Base-by-base conservation (phyloP, 768 basidiomycete species). In the Amanita rimosa region DNA sequence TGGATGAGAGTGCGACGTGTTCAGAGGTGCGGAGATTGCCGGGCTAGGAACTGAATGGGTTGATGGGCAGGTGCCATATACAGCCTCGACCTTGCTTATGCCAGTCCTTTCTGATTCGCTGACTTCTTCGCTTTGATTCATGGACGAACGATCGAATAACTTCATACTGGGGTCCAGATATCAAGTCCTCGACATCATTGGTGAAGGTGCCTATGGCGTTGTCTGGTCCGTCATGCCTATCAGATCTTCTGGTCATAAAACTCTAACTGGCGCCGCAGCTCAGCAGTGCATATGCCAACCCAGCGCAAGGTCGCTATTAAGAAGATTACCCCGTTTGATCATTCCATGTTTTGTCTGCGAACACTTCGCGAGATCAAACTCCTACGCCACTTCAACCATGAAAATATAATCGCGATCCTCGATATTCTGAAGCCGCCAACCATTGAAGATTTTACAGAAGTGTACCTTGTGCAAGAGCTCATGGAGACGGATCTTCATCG, bases 321-420 rank as follows among this genome's bases (percentile, higher is more conserved):
- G 76, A 92, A 90, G 67, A 85, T 96, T 58, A 79, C 87, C 36
- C 93, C 92, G 7, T 95, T 96, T 64, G 93, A 95, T 59, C 93
- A 95, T 62, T 84, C 88, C 27, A 73, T 95, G 64, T 95, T 93
- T 69, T 90, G 86, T 57, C 68, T 95, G 60, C 76, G 85, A 51
- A 97, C 93, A 2, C 70, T 96, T 46, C 77, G 93, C 52, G 94
- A 96, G 68, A 74, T 96, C 62, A 95, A 96, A 68, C 70, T 85
- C 88, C 66, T 84, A 83, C 4, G 83, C 84, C 55, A 73, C 76
- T 39, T 86, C 57, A 70, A 86, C 42, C 88, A 86, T 57, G 87
- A 90, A 66, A 90, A 89, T 59, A 93, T 95, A 60, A 89, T 97
- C 55, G 86, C 89, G 10, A 89, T 96, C 58, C 68, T 95, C 54